Percentiles rank a stretch among this genome's conserved stretches.
Conservation (phyloP, 2,329 filamentous ascomycete species). For the Fusarium fujikuroi region DNA sequence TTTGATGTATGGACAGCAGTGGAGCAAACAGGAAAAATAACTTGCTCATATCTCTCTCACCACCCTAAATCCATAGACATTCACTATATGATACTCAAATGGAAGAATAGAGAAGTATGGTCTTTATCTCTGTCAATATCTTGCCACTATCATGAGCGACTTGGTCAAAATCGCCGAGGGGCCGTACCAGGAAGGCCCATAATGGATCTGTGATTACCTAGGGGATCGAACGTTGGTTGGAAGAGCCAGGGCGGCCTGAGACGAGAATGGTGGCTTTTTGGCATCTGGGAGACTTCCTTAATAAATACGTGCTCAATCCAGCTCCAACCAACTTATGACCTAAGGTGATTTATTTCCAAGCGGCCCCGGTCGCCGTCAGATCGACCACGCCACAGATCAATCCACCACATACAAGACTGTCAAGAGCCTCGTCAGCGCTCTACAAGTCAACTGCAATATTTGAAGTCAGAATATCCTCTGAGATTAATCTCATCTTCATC, state of each 20-base stretch:
- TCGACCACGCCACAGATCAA: slow-evolving; percentile 43
- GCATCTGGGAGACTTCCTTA: slow-evolving; percentile 22
- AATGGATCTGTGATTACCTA: slow-evolving; percentile 24
- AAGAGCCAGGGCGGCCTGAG: slow-evolving; percentile 35
- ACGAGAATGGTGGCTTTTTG: slow-evolving; percentile 31
- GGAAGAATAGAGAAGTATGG: background rate
- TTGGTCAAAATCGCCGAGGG: slow-evolving; percentile 12
- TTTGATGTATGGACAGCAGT: slow-evolving; percentile 7
- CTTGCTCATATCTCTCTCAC: slow-evolving; percentile 40
- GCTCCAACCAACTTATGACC: slow-evolving; percentile 41
- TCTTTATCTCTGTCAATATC: background rate
- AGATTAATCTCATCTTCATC: background rate
- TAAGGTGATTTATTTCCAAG: slow-evolving; percentile 41
- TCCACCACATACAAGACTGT: slow-evolving; percentile 20
- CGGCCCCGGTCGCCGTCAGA: slow-evolving; percentile 37
- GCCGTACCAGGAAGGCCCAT: slow-evolving; percentile 13
- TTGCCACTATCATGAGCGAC: slow-evolving; percentile 27
- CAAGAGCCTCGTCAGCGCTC: slow-evolving; percentile 8
- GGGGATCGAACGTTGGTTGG: slow-evolving; percentile 32
- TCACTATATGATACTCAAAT: background rate
- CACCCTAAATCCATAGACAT: background rate
- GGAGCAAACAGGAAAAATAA: slow-evolving; percentile 29
- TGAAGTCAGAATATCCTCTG: background rate
- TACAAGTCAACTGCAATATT: slow-evolving; percentile 1
- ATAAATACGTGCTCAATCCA: slow-evolving; percentile 45